phyloP scores from a whole-genome alignment of 106 monocot genomes.

The Platanthera guangdongensis region DNA sequence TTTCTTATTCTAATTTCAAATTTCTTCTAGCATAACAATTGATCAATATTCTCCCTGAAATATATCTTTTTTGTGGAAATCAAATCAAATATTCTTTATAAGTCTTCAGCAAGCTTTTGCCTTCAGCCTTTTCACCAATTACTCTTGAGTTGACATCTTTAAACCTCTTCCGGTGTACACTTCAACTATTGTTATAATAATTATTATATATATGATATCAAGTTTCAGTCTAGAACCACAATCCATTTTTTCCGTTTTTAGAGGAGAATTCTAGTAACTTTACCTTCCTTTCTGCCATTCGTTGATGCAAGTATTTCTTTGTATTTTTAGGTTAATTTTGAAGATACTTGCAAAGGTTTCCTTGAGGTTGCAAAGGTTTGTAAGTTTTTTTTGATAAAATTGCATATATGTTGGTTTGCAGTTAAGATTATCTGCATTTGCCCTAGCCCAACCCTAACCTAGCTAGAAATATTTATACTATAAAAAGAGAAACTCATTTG shows the following conservation, averaged over 20 bases:
- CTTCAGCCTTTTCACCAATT: not conserved
- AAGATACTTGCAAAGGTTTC: slow-evolving; percentile 99
- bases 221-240: too few species aligned
- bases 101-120: not conserved
- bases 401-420: not conserved
- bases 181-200: not conserved
- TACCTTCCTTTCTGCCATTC: not conserved
- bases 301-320: not conserved
- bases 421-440: too few species aligned
- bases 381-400: not conserved
- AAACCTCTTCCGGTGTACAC: not conserved
- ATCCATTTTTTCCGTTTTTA: not conserved
- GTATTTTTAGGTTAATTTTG: slow-evolving; percentile 85
- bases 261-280: not conserved
- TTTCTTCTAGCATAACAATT: not conserved
- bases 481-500: too few species aligned
- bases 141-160: not conserved
- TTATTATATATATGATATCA: not conserved
- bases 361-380: slow-evolving; percentile 99
- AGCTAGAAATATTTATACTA: too few species aligned
- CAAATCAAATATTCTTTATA: not conserved
- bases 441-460: too few species aligned
- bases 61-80: slow-evolving; percentile 1
- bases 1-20: not conserved
- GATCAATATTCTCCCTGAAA: not conserved